Evolutionary conservation across 768 basidiomycete species (phyloP).

Genomic region (Mycena sanguinolenta): DNA sequence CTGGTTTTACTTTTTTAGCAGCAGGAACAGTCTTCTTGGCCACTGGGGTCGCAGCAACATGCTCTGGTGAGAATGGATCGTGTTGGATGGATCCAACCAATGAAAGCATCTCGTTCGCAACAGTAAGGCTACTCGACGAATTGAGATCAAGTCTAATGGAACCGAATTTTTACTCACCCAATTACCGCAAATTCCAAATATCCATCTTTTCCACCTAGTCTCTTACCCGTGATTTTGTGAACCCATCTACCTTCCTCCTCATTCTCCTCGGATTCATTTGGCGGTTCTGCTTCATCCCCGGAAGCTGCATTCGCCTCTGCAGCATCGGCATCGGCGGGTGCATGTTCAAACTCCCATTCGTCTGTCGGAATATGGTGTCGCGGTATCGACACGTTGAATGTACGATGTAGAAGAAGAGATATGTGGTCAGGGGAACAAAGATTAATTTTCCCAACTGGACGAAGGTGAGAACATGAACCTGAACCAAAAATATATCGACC

Average conservation of each 20-base stretch:
- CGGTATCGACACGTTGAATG: conserved; percentile 96
- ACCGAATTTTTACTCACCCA: conserved; percentile 67
- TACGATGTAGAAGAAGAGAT: conserved; percentile 89
- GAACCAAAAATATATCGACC: conserved; percentile 26
- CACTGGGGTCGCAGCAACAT: conserved; percentile 49
- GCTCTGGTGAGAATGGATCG: conserved; percentile 79
- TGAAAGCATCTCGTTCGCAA: conserved; percentile 95
- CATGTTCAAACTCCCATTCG: conserved; percentile 89
- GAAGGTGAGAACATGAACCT: conserved; percentile 6
- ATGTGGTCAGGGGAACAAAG: conserved; percentile 94
- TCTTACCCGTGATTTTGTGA: conserved; percentile 74
- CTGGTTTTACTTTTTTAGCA: conserved; percentile 29
- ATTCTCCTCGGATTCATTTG: conserved; percentile 26
- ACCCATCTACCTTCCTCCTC: conserved; percentile 84
- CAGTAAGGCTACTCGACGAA: conserved; percentile 70
- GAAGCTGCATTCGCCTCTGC: conserved; percentile 85
- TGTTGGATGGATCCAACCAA: conserved; percentile 85
- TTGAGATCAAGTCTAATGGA: neutral
- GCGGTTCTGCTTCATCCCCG: conserved; percentile 37
- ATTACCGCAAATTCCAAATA: conserved; percentile 88
- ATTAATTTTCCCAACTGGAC: conserved; percentile 85
- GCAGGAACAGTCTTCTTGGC: conserved; percentile 16
- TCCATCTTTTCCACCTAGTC: conserved; percentile 77
- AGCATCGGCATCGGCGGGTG: conserved; percentile 82
- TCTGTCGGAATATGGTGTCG: conserved; percentile 89